These are phyloP conservation scores for Noccaea caerulescens DNA, from an alignment of 345 rosid genomes.

Conservation along the genomic window DNA sequence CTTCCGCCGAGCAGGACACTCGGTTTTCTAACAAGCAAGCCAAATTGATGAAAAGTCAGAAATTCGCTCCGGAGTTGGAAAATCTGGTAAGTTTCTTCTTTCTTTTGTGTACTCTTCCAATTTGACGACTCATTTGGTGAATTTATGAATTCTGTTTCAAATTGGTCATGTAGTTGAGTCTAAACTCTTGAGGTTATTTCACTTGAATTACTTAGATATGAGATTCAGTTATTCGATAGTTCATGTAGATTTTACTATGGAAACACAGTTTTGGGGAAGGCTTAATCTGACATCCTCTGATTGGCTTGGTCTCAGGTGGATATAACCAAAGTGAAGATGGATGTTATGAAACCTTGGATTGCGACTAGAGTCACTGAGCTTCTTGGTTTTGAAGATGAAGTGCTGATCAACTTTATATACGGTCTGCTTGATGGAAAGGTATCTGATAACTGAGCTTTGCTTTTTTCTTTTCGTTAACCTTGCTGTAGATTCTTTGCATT, in stretches of 20 bases:
- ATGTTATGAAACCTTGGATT: conserved; percentile 94
- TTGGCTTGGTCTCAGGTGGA: conserved; percentile 63
- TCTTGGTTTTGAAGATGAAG: conserved; percentile 98
- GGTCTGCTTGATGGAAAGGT: conserved; percentile 96
- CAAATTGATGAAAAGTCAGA: conserved; percentile 87
- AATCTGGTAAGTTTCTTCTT: conserved; percentile 62
- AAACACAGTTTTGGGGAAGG: neutral
- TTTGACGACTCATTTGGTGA: neutral
- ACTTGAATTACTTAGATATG: neutral
- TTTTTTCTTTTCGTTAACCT: neutral
- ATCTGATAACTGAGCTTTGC: conserved; percentile 10
- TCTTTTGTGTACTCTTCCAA: neutral
- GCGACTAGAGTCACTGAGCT: conserved; percentile 90
- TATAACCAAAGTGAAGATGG: conserved; percentile 89
- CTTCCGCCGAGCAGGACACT: conserved; percentile 98
- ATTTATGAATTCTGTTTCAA: neutral
- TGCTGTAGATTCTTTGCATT: neutral
- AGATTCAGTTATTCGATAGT: conserved; percentile 3
- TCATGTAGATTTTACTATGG: neutral
- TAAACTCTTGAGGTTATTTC: neutral
- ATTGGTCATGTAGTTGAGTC: neutral
- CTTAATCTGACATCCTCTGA: neutral
- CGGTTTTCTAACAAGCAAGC: conserved; percentile 99
- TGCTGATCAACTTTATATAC: conserved; percentile 90
- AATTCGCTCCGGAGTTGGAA: conserved; percentile 86